These are phyloP conservation scores for Candida vaughaniae DNA, from an alignment of 805 yeast species.

Conservation along the genomic window DNA sequence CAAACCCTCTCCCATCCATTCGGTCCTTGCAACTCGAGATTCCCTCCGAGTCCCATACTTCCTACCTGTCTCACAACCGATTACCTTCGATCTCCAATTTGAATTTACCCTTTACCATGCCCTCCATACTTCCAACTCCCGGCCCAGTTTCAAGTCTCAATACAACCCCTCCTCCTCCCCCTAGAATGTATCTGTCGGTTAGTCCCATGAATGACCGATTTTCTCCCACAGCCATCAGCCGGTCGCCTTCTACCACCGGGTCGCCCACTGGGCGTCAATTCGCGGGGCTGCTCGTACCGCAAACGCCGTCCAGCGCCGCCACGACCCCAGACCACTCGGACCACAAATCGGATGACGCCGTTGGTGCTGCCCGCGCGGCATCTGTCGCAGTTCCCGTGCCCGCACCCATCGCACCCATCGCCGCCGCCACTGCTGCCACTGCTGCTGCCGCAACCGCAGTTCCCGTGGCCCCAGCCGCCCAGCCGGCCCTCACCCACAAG, in stretches of 20 bases:
- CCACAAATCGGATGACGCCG: background rate
- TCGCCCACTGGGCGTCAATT: no score
- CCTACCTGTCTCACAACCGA: slow-evolving; percentile 3
- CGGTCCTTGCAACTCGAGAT: background rate
- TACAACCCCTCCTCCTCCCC: background rate
- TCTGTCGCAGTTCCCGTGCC: background rate
- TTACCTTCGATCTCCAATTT: slow-evolving; percentile 7
- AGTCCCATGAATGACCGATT: no score
- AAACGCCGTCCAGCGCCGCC: background rate
- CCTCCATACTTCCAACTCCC: background rate
- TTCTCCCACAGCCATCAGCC: no score
- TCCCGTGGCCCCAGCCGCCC: no score
- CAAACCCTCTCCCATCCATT: background rate
- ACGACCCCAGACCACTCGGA: background rate
- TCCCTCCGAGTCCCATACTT: slow-evolving; percentile 34
- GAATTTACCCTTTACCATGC: slow-evolving; percentile 4
- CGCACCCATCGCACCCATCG: background rate
- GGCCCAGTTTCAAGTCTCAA: background rate
- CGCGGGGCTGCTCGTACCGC: no score
- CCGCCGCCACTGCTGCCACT: background rate
- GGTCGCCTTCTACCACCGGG: no score
- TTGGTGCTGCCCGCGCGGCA: background rate
- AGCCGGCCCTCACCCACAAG: no score
- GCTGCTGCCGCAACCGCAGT: slow-evolving; percentile 1
- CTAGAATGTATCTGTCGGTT: no score